These are phyloP conservation scores for Penicillium antarcticum DNA, from an alignment of 495 filamentous ascomycete genomes.

Conservation along the genomic window DNA sequence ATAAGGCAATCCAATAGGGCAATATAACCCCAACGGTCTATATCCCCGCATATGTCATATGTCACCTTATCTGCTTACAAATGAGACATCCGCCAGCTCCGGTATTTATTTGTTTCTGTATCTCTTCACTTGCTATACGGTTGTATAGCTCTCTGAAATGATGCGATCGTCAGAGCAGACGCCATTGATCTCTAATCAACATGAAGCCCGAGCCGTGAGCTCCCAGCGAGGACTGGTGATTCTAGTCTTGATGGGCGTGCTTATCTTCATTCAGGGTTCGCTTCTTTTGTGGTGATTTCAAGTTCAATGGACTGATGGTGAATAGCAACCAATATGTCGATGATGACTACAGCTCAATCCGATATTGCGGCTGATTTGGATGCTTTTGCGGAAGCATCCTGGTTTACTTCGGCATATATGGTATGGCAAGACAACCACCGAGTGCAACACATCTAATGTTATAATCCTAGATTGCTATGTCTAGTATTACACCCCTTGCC, in stretches of 20 bases:
- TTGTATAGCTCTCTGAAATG: not conserved
- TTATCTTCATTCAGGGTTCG: constrained; percentile 27
- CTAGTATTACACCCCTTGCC: constrained; percentile 60
- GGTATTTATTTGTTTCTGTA: not conserved
- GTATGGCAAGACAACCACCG: constrained; percentile 16
- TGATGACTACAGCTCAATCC: constrained; percentile 73
- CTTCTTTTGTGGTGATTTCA: not conserved
- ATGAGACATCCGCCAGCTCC: constrained; percentile 15
- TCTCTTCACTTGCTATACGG: not conserved
- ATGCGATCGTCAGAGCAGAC: constrained; percentile 25
- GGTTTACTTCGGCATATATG: constrained; percentile 72
- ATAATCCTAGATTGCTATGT: constrained; percentile 57
- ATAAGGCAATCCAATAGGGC: no score
- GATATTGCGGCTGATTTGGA: constrained; percentile 67
- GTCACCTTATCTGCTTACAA: constrained; percentile 13
- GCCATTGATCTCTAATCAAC: constrained; percentile 14
- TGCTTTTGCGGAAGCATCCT: constrained; percentile 66
- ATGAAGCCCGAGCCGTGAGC: constrained; percentile 8
- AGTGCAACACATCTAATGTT: not conserved
- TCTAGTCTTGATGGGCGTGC: constrained; percentile 14
- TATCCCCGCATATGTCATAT: constrained; percentile 10
- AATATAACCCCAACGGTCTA: not conserved
- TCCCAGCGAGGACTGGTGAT: constrained; percentile 10
- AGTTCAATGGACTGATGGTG: not conserved
- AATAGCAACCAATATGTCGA: constrained; percentile 67